A percentile compares a stretch with the other conserved stretches of the same genome.
These are phyloP conservation scores for Glebionis coronaria DNA, from an alignment of 129 eudicot genomes.

Conservation along the genomic window DNA sequence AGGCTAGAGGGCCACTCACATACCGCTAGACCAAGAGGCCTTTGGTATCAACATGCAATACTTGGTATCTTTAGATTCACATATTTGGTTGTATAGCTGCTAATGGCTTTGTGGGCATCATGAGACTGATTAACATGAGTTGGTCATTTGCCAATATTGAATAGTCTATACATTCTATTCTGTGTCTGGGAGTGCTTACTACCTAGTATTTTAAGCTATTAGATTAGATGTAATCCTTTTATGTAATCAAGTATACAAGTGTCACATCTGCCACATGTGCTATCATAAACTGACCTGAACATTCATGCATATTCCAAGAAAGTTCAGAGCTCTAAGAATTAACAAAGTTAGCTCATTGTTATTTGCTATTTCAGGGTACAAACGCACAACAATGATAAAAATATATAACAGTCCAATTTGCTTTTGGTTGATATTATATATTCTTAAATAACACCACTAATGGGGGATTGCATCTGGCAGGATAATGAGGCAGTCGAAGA, in stretches of 20 bases:
- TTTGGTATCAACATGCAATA: conserved; percentile 5
- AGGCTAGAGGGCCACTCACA: no score
- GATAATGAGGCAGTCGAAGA: conserved; percentile 63
- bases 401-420: background rate
- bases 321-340: background rate
- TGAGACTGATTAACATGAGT: background rate
- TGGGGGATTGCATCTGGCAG: conserved; percentile 49
- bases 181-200: background rate
- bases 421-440: conserved; percentile 10
- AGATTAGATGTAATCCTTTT: background rate
- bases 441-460: conserved; percentile 10
- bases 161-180: background rate
- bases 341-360: background rate
- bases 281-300: background rate
- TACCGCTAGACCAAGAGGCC: no score
- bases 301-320: background rate
- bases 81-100: background rate
- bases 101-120: no score
- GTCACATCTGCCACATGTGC: background rate
- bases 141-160: background rate
- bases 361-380: background rate
- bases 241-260: background rate
- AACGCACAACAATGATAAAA: background rate
- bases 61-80: conserved; percentile 9
- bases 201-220: background rate